Conservation (phyloP, 305 asterid species). For the Solanum hybrid region DNA sequence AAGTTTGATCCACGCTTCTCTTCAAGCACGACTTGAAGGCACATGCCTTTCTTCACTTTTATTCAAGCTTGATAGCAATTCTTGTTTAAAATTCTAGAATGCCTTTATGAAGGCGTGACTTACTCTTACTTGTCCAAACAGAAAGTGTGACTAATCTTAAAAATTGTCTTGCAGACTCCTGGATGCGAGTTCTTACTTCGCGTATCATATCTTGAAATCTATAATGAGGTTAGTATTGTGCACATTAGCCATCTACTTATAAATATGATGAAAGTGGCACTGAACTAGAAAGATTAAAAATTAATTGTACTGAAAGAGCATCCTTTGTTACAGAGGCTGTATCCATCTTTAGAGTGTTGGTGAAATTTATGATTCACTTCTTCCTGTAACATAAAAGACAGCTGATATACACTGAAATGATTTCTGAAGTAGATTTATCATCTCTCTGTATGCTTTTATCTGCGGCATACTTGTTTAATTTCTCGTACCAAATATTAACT, state of each 20-base stretch:
- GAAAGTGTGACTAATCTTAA: constrained; percentile 15
- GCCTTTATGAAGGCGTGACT: not conserved
- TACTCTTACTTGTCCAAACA: not conserved
- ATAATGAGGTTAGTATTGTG: constrained; percentile 76
- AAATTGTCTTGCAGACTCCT: constrained; percentile 70
- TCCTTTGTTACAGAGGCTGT: not conserved
- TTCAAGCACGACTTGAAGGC: not conserved
- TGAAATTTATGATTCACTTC: not conserved
- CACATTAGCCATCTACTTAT: not conserved
- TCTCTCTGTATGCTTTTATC: not conserved
- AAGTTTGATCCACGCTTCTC: constrained; percentile 2
- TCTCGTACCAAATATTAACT: not conserved
- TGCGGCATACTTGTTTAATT: not conserved
- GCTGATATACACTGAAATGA: not conserved
- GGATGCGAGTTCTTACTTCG: constrained; percentile 97
- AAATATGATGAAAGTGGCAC: not conserved
- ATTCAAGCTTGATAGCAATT: not conserved
- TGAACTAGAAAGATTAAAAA: not conserved
- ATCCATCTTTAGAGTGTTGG: not conserved
- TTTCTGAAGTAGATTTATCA: not conserved
- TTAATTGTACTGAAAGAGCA: not conserved
- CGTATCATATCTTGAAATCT: constrained; percentile 93
- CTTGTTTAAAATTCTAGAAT: not conserved
- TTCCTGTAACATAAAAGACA: not conserved
- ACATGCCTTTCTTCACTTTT: not conserved